Conservation (phyloP, 768 basidiomycete species). For the Phylloporus sp. region DNA sequence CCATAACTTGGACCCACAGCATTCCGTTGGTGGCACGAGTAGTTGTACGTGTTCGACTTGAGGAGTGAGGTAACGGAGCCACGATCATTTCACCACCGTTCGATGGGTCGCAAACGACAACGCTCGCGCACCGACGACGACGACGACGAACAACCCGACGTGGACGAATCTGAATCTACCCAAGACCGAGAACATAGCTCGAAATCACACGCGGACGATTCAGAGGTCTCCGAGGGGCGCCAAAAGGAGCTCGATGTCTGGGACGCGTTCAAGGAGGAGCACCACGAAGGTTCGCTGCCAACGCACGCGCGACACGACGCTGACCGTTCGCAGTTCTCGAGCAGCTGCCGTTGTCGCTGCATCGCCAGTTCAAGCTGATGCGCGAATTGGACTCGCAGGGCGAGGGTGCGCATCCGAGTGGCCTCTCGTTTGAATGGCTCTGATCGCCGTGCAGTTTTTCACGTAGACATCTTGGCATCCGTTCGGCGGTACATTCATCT, state of each 20-base stretch:
- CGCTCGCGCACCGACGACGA: conserved; percentile 37
- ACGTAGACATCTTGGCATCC: conserved; percentile 38
- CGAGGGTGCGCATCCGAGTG: conserved; percentile 37
- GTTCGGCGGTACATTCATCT: conserved; percentile 45
- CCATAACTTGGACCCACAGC: too few species aligned
- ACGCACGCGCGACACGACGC: background rate
- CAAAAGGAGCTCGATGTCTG: conserved; percentile 63
- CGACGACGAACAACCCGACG: conserved; percentile 23
- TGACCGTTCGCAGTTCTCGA: conserved; percentile 52
- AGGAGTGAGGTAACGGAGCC: too few species aligned
- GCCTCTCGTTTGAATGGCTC: background rate
- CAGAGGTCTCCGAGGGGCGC: conserved; percentile 19
- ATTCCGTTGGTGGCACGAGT: too few species aligned
- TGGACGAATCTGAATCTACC: conserved; percentile 11
- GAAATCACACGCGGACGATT: conserved; percentile 2
- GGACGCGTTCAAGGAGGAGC: conserved; percentile 73
- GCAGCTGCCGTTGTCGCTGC: conserved; percentile 70
- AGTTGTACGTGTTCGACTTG: too few species aligned
- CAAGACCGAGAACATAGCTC: conserved; percentile 2
- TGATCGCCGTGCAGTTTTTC: conserved; percentile 33
- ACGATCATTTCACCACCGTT: conserved; percentile 3
- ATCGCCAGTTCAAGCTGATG: conserved; percentile 65
- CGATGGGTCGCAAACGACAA: conserved; percentile 43
- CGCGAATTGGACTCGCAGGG: conserved; percentile 68
- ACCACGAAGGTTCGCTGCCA: conserved; percentile 58